Conservation (phyloP, 495 filamentous ascomycete genomes). For the Tuber borchii region DNA sequence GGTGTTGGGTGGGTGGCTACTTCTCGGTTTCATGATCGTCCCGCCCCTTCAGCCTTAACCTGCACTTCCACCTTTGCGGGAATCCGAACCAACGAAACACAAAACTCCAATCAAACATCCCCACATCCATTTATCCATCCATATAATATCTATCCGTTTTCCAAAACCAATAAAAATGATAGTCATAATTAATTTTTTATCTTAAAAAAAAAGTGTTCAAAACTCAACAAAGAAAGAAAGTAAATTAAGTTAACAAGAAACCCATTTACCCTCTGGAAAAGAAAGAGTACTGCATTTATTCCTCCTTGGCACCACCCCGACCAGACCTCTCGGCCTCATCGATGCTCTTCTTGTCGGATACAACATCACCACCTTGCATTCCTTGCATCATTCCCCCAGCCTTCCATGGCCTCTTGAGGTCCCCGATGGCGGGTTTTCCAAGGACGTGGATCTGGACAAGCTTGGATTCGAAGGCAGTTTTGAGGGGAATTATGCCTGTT, state of each 20-base stretch:
- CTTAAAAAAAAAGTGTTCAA: neutral
- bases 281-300: slow-evolving; percentile 51
- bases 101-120: neutral
- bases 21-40: neutral
- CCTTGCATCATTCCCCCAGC: slow-evolving; percentile 68
- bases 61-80: neutral
- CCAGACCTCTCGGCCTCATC: slow-evolving; percentile 80
- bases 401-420: slow-evolving; percentile 96
- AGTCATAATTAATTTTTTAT: neutral
- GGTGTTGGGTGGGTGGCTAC: neutral
- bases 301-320: slow-evolving; percentile 82
- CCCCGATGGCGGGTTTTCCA: slow-evolving; percentile 81
- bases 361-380: slow-evolving; percentile 60
- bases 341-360: slow-evolving; percentile 94
- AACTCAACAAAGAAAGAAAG: neutral
- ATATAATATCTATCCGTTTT: neutral
- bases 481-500: slow-evolving; percentile 79
- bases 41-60: neutral
- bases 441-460: slow-evolving; percentile 90
- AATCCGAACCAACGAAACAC: neutral
- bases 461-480: slow-evolving; percentile 89
- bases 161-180: neutral
- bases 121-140: neutral
- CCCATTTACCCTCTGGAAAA: slow-evolving; percentile 9
- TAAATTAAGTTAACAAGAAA: neutral